Evolutionary conservation across 805 yeast species (phyloP), one percentile per base, ranked within the genome.

Genomic region (Ogataea paradorogensis): DNA sequence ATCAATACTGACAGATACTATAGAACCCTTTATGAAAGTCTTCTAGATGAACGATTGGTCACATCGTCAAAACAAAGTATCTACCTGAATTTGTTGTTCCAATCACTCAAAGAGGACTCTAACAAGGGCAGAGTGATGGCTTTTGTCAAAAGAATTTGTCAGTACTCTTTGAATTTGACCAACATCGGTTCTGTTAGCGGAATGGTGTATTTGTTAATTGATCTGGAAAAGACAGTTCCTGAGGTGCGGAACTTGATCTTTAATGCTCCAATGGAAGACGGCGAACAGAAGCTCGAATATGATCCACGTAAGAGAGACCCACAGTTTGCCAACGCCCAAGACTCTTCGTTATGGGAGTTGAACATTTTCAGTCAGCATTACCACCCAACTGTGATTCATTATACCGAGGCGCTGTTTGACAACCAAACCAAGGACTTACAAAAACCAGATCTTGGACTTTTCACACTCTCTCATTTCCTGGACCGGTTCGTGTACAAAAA

Each of bases 401-500:
- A 89, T 57, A 95, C 96, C 0, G 69, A 73, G 30, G 74, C 82
- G 7, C 69, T 84, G 27, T 53, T 83, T 9, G 74, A 70, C 9
- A 75, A 74, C n/a, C 59, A 59, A 9, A 49, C 56, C n/a, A 71
- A 67, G 45, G 39, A 36, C 27, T 11, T 32, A 26, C 39, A 49
- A 22, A 85, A 89, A 55, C 99, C 99, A 4, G 98, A 93, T 63
- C 67, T 93, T 38, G 95, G 95, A 6, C 74, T 93, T 45, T 91
- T 80, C 64, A 82, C 96, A 0, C 70, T 93, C 48, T 72, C 85
- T 15, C 97, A 89, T 63, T 93, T 93, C 78, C 73, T 93, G 66
- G 96, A 93, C 64, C 78, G 95, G 62, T 93, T 95, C 66, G 96
- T 93, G 27, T 93, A 93, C 69, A 84, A 87, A 66, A 88, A 89